phyloP scores from a whole-genome alignment of 2,329 filamentous ascomycete species.

The Aspergillus sp. region DNA sequence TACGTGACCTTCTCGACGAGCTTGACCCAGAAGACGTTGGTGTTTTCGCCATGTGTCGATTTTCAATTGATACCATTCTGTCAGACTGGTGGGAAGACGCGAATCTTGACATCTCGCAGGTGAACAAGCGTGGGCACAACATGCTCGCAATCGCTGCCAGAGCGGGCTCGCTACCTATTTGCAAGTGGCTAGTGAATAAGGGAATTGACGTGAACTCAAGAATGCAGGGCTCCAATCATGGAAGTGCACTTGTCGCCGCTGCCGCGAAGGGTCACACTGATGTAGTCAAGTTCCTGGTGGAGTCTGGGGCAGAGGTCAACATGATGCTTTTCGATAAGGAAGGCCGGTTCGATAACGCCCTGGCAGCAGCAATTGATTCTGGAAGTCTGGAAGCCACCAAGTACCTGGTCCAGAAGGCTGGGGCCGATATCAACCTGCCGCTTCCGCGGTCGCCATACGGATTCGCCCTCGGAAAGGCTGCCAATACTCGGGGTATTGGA shows the following conservation, averaged over 20 bases:
- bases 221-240: neutral
- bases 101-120: neutral
- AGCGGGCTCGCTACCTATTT: conserved; percentile 1
- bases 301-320: conserved; percentile 9
- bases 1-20: conserved; percentile 5
- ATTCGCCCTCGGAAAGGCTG: neutral
- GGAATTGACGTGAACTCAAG: neutral
- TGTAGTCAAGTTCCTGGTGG: conserved; percentile 7
- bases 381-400: neutral
- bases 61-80: conserved; percentile 7
- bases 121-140: conserved; percentile 2
- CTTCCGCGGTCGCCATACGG: neutral
- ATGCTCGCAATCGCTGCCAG: conserved; percentile 11
- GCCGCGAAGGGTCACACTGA: conserved; percentile 1
- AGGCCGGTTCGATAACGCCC: neutral
- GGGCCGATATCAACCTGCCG: neutral
- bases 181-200: conserved; percentile 7
- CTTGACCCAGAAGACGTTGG: neutral
- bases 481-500: neutral
- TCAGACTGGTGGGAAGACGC: conserved; percentile 13
- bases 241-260: neutral
- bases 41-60: conserved; percentile 14
- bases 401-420: conserved; percentile 2
- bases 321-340: neutral
- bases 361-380: conserved; percentile 1